These are phyloP conservation scores for Tolypocladium sp. DNA, from an alignment of 2,329 filamentous ascomycete genomes.

Conservation along the genomic window DNA sequence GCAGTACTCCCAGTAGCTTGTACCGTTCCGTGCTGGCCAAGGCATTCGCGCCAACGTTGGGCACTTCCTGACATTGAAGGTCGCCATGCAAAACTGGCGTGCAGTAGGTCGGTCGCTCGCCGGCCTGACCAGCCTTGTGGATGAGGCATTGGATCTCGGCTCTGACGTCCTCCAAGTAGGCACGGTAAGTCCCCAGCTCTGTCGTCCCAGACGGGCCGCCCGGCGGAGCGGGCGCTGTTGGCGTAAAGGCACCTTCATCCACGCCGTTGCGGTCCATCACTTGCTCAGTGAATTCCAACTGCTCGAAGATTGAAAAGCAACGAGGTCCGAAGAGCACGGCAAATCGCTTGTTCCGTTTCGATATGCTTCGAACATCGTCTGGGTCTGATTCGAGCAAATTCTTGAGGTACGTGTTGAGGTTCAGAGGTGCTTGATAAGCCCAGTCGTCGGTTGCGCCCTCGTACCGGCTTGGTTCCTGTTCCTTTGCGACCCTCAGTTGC, in stretches of 20 bases:
- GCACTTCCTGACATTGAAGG: conserved; percentile 21
- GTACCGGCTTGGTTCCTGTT: conserved; percentile 39
- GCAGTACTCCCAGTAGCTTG: conserved; percentile 26
- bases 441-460: conserved; percentile 30
- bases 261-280: conserved; percentile 27
- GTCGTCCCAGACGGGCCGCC: conserved; percentile 23
- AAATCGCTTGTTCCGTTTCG: conserved; percentile 48
- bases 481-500: conserved; percentile 28
- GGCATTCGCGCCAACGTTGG: conserved; percentile 13
- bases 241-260: conserved; percentile 27
- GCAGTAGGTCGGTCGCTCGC: conserved; percentile 20
- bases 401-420: conserved; percentile 41
- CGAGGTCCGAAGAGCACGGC: conserved; percentile 42
- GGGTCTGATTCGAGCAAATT: conserved; percentile 33
- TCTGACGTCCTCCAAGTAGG: conserved; percentile 40
- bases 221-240: conserved; percentile 21
- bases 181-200: conserved; percentile 30
- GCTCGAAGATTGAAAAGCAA: conserved; percentile 37
- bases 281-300: conserved; percentile 38
- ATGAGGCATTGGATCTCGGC: conserved; percentile 37
- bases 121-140: conserved; percentile 21
- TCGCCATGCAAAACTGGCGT: conserved; percentile 19
- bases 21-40: conserved; percentile 24
- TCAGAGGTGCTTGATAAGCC: conserved; percentile 29
- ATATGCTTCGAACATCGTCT: conserved; percentile 34